Base-by-base conservation (phyloP, 1,284 basidiomycete genomes). In the Rhodotorula sp. region DNA sequence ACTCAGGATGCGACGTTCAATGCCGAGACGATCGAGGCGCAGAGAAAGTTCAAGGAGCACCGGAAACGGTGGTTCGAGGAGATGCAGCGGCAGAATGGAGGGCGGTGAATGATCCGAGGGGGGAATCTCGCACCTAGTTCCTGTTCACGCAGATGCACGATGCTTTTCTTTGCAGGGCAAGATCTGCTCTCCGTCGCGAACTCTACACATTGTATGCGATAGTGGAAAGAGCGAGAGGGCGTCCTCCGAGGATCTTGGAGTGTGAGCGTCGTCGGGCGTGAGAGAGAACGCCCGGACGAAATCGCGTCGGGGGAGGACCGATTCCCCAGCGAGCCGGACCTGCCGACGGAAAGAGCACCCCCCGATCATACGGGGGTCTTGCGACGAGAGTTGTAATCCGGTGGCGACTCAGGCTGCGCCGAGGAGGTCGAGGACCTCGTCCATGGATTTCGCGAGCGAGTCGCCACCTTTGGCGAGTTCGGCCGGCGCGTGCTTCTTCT, bases 401-500 rank as follows among this genome's bases (percentile, higher is more conserved):
- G 19, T 12, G 23, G 8, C 19, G 19, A 15, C n/a, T 67, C 56
- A 67, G 12, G 60, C 60, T 1, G 54, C 31, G n/a, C 60, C 60
- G 10, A 67, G 50, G 19, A 62, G 55, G n/a, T 62, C 55, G 34
- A 56, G 55, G 26, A 67, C 55, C 16, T 62, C 61, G 48, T 62
- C 55, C 47, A 67, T 57, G 4, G 47, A 52, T 34, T 50, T 15
- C 4, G 66, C 66, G 49, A 67, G 66, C 48, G 60, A 43, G 49
- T 62, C 66, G 19, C 66, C 66, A 0, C 48, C 66, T 5, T 47
- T 49, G 2, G 66, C 60, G 15, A 67, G 66, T 34, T 67, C 66
- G 3, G 23, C 28, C 5, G 66, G 66, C 14, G 34, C 61, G 28
- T 62, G 55, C 61, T 67, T 62, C 66, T 62, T 67, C 66, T 67